phyloP scores from a whole-genome alignment of 2,329 filamentous ascomycete genomes.

The Fusarium domesticum region DNA sequence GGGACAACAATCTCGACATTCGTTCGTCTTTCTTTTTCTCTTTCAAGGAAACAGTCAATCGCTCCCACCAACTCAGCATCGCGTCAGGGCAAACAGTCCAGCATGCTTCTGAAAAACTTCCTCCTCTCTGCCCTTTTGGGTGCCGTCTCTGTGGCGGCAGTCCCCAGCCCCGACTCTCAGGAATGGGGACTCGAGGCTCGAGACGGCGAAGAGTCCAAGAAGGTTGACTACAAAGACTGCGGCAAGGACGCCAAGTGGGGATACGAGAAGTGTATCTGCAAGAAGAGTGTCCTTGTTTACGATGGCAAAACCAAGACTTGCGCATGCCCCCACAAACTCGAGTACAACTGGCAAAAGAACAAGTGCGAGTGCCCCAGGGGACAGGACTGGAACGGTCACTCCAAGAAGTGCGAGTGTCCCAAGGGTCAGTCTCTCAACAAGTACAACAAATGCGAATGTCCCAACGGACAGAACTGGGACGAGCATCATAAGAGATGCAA shows the following conservation, averaged over 20 bases:
- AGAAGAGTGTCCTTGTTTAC: not conserved
- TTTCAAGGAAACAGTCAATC: too few species aligned
- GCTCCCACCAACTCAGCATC: too few species aligned
- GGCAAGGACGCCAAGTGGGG: constrained; percentile 8
- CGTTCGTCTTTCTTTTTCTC: too few species aligned
- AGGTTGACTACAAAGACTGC: constrained; percentile 6
- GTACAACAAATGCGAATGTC: constrained; percentile 12
- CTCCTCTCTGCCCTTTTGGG: too few species aligned
- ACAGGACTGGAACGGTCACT: not conserved
- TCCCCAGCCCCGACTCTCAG: constrained; percentile 15
- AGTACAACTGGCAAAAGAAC: not conserved
- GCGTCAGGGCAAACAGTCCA: too few species aligned
- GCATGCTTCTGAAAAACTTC: too few species aligned
- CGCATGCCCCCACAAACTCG: not conserved
- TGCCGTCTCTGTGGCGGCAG: constrained; percentile 20
- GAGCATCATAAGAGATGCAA: constrained; percentile 10
- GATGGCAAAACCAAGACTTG: not conserved
- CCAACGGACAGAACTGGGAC: constrained; percentile 7
- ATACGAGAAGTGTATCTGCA: constrained; percentile 13
- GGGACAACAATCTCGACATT: too few species aligned
- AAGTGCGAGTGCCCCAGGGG: constrained; percentile 1
- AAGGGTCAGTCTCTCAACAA: not conserved
- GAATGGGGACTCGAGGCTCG: constrained; percentile 18
- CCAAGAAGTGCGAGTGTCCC: not conserved
- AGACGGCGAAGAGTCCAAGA: constrained; percentile 8